These are phyloP conservation scores for Monoraphidium neglectum DNA, from an alignment of 139 green algal species.

Conservation along the genomic window DNA sequence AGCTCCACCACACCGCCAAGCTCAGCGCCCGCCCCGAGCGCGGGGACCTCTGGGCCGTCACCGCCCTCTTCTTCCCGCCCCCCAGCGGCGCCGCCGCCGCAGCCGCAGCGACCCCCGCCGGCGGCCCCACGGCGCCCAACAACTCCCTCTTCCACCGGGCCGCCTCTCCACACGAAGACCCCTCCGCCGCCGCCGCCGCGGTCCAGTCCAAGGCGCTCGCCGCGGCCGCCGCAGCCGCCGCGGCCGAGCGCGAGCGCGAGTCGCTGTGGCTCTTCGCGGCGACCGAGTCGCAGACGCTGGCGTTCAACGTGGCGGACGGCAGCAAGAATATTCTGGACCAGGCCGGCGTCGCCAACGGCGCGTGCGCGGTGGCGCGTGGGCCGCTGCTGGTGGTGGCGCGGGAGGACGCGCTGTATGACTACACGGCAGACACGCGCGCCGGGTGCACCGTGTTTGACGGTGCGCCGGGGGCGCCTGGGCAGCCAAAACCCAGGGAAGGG, in stretches of 20 bases:
- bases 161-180: too few species aligned
- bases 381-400: slow-evolving; percentile 53
- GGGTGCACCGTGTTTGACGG: slow-evolving; percentile 73
- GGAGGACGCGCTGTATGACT: slow-evolving; percentile 81
- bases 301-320: slow-evolving; percentile 47
- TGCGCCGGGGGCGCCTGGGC: neutral
- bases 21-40: slow-evolving; percentile 32
- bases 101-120: too few species aligned
- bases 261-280: slow-evolving; percentile 64
- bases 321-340: slow-evolving; percentile 36
- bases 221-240: neutral
- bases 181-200: too few species aligned
- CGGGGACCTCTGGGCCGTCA: slow-evolving; percentile 36
- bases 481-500: too few species aligned
- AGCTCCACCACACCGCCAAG: slow-evolving; percentile 6
- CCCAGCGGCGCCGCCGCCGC: neutral
- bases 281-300: slow-evolving; percentile 65
- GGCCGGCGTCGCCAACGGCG: slow-evolving; percentile 24
- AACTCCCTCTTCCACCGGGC: too few species aligned
- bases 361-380: slow-evolving; percentile 22
- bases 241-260: neutral
- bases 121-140: too few species aligned
- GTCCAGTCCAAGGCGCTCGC: too few species aligned
- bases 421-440: slow-evolving; percentile 68
- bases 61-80: slow-evolving; percentile 10